These are phyloP conservation scores for Thielaviopsis punctulata DNA, from an alignment of 2,329 filamentous ascomycete species.

Conservation along the genomic window DNA sequence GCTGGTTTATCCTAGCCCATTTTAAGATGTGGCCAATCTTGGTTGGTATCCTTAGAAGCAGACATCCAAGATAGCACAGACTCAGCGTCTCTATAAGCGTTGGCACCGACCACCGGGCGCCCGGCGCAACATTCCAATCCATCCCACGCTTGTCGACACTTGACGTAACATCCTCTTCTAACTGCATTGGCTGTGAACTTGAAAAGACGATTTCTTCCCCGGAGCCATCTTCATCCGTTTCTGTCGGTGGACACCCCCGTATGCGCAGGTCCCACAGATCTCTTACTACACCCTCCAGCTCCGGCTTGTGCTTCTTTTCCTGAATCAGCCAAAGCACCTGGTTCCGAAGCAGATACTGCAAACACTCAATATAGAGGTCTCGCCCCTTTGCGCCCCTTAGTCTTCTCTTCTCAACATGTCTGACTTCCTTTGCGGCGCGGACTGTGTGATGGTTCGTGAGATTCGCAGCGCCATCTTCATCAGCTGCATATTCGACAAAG, in stretches of 20 bases:
- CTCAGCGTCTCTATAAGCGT: slow-evolving; percentile 57
- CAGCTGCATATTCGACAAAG: slow-evolving; percentile 36
- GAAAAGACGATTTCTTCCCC: slow-evolving; percentile 10
- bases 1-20: slow-evolving; percentile 49
- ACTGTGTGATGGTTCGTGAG: slow-evolving; percentile 27
- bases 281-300: slow-evolving; percentile 62
- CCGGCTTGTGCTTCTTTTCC: slow-evolving; percentile 45
- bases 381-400: slow-evolving; percentile 51
- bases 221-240: background rate
- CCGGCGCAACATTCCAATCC: slow-evolving; percentile 28
- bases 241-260: slow-evolving; percentile 22
- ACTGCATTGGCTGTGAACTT: slow-evolving; percentile 21
- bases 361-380: slow-evolving; percentile 64
- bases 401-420: slow-evolving; percentile 35
- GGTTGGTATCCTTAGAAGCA: slow-evolving; percentile 62
- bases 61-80: slow-evolving; percentile 61
- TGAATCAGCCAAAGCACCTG: slow-evolving; percentile 61
- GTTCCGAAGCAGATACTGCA: slow-evolving; percentile 71
- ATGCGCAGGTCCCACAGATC: slow-evolving; percentile 71
- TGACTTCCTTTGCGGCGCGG: slow-evolving; percentile 28
- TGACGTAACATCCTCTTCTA: slow-evolving; percentile 15
- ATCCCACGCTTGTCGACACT: slow-evolving; percentile 17
- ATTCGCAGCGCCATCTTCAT: slow-evolving; percentile 53
- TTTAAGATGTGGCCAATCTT: slow-evolving; percentile 52
- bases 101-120: slow-evolving; percentile 39